These are phyloP conservation scores for Trametes polyzona DNA, from an alignment of 1,284 basidiomycete genomes.

Conservation along the genomic window DNA sequence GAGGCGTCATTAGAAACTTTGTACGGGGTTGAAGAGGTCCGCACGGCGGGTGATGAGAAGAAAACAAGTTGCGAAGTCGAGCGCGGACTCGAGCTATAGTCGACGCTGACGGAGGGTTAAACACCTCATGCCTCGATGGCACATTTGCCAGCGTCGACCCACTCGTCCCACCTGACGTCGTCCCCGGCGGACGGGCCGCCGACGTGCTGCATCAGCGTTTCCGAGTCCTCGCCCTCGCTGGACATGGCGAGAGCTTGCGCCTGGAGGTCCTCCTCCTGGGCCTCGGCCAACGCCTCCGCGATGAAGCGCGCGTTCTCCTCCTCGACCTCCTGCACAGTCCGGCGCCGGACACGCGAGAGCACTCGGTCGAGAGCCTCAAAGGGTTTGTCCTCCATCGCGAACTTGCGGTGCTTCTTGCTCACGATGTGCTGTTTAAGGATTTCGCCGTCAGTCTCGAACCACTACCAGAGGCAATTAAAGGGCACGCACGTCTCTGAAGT, in stretches of 20 bases:
- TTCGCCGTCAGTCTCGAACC: neutral
- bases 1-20: neutral
- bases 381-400: slow-evolving; percentile 81
- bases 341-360: slow-evolving; percentile 74
- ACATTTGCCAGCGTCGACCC: slow-evolving; percentile 30
- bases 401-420: slow-evolving; percentile 82
- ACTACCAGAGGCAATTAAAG: neutral
- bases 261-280: slow-evolving; percentile 7
- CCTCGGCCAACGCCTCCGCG: slow-evolving; percentile 11
- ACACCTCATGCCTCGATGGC: slow-evolving; percentile 8
- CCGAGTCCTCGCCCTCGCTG: slow-evolving; percentile 21
- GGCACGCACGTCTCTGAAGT: slow-evolving; percentile 74
- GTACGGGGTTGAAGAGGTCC: neutral
- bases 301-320: slow-evolving; percentile 25
- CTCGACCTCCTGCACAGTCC: slow-evolving; percentile 51
- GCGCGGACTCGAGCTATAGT: neutral
- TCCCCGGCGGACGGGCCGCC: slow-evolving; percentile 19
- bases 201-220: slow-evolving; percentile 20
- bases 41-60: neutral
- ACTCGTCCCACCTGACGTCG: slow-evolving; percentile 36
- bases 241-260: neutral
- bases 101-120: neutral
- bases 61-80: neutral
- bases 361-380: slow-evolving; percentile 85
- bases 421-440: slow-evolving; percentile 74